phyloP scores from a whole-genome alignment of 75 land plant species.

The Selaginella moellendorffii region DNA sequence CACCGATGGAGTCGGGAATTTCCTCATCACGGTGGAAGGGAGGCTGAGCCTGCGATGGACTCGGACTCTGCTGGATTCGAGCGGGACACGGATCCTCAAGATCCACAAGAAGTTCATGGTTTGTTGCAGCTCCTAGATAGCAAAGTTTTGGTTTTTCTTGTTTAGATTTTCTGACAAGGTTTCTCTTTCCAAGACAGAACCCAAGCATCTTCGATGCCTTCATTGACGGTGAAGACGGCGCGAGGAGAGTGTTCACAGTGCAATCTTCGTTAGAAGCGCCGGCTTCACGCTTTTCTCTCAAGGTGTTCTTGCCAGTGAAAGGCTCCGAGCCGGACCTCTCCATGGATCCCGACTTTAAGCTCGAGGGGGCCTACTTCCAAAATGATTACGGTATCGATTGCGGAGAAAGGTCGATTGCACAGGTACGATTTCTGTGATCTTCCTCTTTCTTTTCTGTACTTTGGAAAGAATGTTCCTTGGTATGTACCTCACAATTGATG shows the following conservation, averaged over 20 bases:
- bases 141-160: not conserved
- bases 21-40: not conserved
- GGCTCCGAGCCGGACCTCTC: too few species aligned
- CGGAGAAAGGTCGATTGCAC: not conserved
- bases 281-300: not conserved
- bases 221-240: not conserved
- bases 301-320: not conserved
- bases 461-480: too few species aligned
- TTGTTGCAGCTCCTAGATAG: too few species aligned
- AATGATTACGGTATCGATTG: not conserved
- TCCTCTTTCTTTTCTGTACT: too few species aligned
- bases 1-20: not conserved
- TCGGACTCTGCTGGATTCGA: not conserved
- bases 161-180: not conserved
- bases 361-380: not conserved
- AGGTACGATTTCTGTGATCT: not conserved
- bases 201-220: not conserved
- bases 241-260: not conserved
- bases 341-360: not conserved
- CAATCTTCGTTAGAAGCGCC: not conserved
- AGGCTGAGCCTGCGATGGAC: not conserved
- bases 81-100: not conserved
- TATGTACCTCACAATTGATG: too few species aligned
- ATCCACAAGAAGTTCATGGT: not conserved
- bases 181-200: not conserved